phyloP scores from a whole-genome alignment of 1,284 basidiomycete species.

The Fistulina hepatica region DNA sequence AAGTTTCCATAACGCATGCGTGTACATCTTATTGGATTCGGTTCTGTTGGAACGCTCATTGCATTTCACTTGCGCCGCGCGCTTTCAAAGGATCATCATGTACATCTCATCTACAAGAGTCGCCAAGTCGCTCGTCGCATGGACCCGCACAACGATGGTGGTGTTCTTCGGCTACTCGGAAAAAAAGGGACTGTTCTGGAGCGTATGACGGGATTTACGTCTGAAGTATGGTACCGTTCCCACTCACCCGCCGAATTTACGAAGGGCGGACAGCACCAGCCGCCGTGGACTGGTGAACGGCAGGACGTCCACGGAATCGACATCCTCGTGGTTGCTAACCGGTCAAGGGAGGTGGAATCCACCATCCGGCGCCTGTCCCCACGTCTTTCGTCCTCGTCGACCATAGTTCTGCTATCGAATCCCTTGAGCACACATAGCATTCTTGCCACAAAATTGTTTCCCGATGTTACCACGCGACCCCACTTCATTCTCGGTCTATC shows the following conservation, averaged over 20 bases:
- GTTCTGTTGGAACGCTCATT: conserved; percentile 73
- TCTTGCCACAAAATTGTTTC: conserved; percentile 62
- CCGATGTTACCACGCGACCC: conserved; percentile 61
- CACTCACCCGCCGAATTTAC: conserved; percentile 1
- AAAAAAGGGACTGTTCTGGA: neutral
- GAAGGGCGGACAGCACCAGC: neutral
- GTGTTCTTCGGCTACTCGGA: neutral
- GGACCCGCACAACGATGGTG: conserved; percentile 8
- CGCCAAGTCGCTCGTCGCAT: neutral
- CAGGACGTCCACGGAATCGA: no score
- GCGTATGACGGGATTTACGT: neutral
- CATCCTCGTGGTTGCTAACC: conserved; percentile 76
- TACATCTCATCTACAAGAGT: conserved; percentile 4
- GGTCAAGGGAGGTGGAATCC: conserved; percentile 55
- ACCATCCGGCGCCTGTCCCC: conserved; percentile 53
- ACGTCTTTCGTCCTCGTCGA: conserved; percentile 59
- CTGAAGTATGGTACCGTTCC: neutral
- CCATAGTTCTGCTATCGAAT: conserved; percentile 87
- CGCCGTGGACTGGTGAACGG: conserved; percentile 18
- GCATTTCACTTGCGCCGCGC: conserved; percentile 64
- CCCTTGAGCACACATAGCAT: conserved; percentile 86
- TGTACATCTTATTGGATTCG: conserved; percentile 66
- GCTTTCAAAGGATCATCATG: conserved; percentile 32
- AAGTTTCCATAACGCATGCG: conserved; percentile 37
- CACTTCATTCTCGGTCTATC: conserved; percentile 81